Evolutionary conservation across 345 rosid species (phyloP), one percentile per base, ranked within the genome.

Genomic region (Mallotus nudiflorus): DNA sequence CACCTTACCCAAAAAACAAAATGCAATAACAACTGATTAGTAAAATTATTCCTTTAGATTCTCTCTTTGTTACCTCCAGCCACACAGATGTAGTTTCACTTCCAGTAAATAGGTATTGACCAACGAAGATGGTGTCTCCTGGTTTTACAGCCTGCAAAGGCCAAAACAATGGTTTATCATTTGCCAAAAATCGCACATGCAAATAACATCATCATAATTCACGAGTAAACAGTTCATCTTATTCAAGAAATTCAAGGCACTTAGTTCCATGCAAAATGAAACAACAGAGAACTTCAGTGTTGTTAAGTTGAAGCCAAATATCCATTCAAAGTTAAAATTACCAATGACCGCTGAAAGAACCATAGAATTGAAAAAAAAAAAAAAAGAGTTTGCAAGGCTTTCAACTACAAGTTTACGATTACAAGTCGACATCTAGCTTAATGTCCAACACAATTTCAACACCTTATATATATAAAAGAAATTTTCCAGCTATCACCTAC

Each of bases 71-170:
- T 78, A 92, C 97, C 99, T 95, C 99, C 61, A 90, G 89, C 97
- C 97, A 95, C 0, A 90, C 99, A 55, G 99, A 92, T 70, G 97
- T 92, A 62, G 97, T 90, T 83, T 95, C 99, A 82, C 97, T 92
- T 59, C 99, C 97, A 50, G 99, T 90, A 85, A 95, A 95, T 42
- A 92, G 80, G 87, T 95, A 90, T 28, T 92, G 99, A 50, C 99
- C 99, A 54, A 89, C 65, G 71, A 92, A 95, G 78, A 92, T 90
- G 72, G 99, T 95, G 79, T 95, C 99, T 65, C 99, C 97, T 33
- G 79, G 81, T 71, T 92, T 95, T 73, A 95, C 97, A 25, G 92
- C 88, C 97, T 92, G 86, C 67, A 77, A 82, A 81, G 77, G 68
- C 61, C 74, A 81, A 73, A 78, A 40, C 28, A 52, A 44, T 55